Base-by-base conservation (phyloP, 495 filamentous ascomycete species). In the Aspergillus wentii region DNA sequence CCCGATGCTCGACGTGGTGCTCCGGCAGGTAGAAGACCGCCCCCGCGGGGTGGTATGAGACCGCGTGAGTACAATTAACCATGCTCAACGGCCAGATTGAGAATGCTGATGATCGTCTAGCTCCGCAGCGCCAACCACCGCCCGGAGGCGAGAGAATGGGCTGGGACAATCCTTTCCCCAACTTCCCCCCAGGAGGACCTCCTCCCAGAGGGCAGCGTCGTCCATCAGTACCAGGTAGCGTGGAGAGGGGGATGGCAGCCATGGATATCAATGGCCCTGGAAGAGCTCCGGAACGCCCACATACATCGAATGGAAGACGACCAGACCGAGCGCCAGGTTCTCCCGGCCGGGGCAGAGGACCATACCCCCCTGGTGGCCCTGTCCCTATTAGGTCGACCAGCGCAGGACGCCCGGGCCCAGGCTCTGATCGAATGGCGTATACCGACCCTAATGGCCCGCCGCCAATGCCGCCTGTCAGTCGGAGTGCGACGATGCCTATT, bases 101-200 rank as follows among this genome's bases (percentile, higher is more conserved):
- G n/a, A 20, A 17, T 22, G 6, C 13, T 43, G 38, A 51, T 46
- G 31, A 52, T 39, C 17, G n/a, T 27, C 15, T 35, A 42, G 41
- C 35, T 52, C 49, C 56, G 14, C 54, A 48, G 23, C 54, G 49
- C 14, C 54, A 64, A 7, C 66, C 66, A 5, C 53, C 61, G 15
- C 73, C 79, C 7, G n/a, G n/a, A n/a, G n/a, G n/a, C n/a, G 67
- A 70, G 8, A 66, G 65, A 4, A 50, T 66, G 27, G 59, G 74
- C n/a, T 82, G 75, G 52, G 81, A 83, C 30, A 81, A 79, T 44
- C 76, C 82, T 3, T 88, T 85, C 42, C 80, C 84, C 9, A 65
- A 72, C 1, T 85, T 86, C 41, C 76, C 78, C 21, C 57, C 62
- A 8, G 46, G 46, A 46, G 52, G 52, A 13, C 40, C 40, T 15